Evolutionary conservation across 139 green algal genomes (phyloP), one percentile per base, ranked within the genome.

Genomic region (Chlamydomonas schloesseri): DNA sequence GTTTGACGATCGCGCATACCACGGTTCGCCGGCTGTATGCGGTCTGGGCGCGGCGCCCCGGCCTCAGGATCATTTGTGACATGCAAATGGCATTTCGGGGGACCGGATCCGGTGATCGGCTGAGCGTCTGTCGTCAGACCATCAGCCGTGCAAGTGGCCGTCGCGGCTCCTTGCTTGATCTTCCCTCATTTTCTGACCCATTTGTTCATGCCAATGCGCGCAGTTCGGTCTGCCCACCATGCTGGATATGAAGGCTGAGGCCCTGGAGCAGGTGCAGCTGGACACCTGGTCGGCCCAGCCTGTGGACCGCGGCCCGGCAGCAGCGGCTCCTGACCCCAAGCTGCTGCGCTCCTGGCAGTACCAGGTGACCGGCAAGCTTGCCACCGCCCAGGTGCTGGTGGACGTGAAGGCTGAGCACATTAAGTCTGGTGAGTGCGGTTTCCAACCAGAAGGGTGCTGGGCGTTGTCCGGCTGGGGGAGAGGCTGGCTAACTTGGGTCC

Each of bases 341-440:
- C 67, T 89, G 67, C 68, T 89, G 60, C 69, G 82, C 24, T 90
- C 81, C 77, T 92, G 89, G 89, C 89, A 92, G 89, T 89, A 88
- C 73, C 76, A 88, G 65, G 89, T 86, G n/a, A 82, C 89, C 36
- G 82, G 86, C 71, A 90, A 88, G 33, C 71, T 89, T 37, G 86
- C 89, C n/a, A 72, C 82, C 14, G 86, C 89, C 8, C 64, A 83
- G 33, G 86, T 89, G 6, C 68, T 93, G 67, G 60, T 78, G 26
- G 89, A 93, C 62, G 26, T 92, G 4, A 82, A 85, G 77, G 86
- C 70, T 6, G 86, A 88, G 71, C 89, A 90, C 86, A 80, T 92
- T 20, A 84, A 82, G 58, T 78, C 76, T 23, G 89, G 89, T 90
- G 64, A 67, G 88, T 74, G n/a, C n/a, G n/a, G n/a, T n/a, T n/a